phyloP scores from a whole-genome alignment of 1,284 basidiomycete species.

The Malassezia slooffiae region DNA sequence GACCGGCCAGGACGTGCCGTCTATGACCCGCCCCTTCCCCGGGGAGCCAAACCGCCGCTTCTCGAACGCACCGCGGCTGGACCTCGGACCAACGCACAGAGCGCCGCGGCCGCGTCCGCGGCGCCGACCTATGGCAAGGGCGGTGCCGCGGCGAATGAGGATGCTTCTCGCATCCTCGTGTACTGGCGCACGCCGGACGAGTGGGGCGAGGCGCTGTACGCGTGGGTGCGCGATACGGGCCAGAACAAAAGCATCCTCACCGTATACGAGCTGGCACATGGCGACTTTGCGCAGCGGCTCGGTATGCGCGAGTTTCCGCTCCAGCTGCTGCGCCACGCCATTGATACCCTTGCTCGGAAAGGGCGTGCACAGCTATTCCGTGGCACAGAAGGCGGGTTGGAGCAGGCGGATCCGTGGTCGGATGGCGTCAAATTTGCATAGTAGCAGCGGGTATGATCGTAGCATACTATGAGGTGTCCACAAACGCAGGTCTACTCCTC shows the following conservation, averaged over 20 bases:
- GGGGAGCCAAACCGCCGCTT: background rate
- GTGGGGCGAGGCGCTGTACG: slow-evolving; percentile 51
- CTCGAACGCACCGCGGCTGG: background rate
- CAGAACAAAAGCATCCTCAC: slow-evolving; percentile 52
- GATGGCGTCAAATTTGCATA: slow-evolving; percentile 17
- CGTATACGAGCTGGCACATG: slow-evolving; percentile 52
- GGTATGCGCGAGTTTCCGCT: slow-evolving; percentile 26
- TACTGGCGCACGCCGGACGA: slow-evolving; percentile 53
- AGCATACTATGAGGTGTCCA: background rate
- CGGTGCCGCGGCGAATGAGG: background rate
- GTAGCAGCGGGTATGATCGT: slow-evolving; percentile 3
- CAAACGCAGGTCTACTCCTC: background rate
- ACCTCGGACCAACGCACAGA: slow-evolving; percentile 8
- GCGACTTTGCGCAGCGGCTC: slow-evolving; percentile 48
- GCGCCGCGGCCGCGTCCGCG: background rate
- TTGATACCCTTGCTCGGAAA: slow-evolving; percentile 1
- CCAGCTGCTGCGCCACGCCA: slow-evolving; percentile 3
- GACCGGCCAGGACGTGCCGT: slow-evolving; percentile 2
- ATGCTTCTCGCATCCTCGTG: slow-evolving; percentile 41
- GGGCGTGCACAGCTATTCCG: slow-evolving; percentile 14
- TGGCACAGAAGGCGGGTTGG: slow-evolving; percentile 1
- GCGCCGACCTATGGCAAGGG: background rate
- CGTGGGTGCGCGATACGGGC: slow-evolving; percentile 52
- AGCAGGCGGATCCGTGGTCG: background rate
- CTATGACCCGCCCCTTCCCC: slow-evolving; percentile 12